A percentile compares a stretch with the other conserved stretches of the same genome.
phyloP scores from a whole-genome alignment of 257 asterid genomes.

The Solanum virginianum region DNA sequence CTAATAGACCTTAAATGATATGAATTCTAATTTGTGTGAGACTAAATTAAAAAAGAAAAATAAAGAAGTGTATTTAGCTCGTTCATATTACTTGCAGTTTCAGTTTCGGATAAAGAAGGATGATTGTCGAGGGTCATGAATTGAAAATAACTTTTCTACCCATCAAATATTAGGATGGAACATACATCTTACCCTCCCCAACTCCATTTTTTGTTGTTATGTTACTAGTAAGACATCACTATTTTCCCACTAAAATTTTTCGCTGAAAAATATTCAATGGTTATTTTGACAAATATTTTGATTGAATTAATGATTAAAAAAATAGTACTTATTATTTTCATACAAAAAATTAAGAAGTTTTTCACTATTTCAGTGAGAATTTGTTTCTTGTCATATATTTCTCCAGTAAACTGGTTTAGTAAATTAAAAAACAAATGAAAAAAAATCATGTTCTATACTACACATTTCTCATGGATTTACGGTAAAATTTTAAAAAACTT shows the following conservation, averaged over 20 bases:
- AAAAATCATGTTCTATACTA: not conserved
- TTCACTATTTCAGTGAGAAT: not conserved
- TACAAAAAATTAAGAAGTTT: not conserved
- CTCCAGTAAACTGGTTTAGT: accelerated
- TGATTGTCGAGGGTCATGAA: not conserved
- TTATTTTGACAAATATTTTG: not conserved
- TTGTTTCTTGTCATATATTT: not conserved
- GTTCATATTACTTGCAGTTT: too few species aligned
- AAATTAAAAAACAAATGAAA: not conserved
- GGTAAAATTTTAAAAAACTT: not conserved
- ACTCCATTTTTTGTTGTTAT: accelerated
- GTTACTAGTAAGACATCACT: not conserved
- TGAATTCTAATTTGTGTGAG: accelerated
- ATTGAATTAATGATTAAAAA: too few species aligned
- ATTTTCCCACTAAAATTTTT: too few species aligned
- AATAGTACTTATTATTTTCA: not conserved
- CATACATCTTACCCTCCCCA: not conserved
- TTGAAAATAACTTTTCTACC: not conserved
- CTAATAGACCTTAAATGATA: not conserved
- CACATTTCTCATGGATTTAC: not conserved
- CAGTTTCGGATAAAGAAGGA: not conserved
- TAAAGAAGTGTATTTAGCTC: not conserved
- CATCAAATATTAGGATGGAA: not conserved
- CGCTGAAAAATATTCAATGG: too few species aligned
- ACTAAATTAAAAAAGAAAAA: too few species aligned